These are phyloP conservation scores for Pseudotulostoma volvatum DNA, from an alignment of 495 filamentous ascomycete species.

Conservation along the genomic window DNA sequence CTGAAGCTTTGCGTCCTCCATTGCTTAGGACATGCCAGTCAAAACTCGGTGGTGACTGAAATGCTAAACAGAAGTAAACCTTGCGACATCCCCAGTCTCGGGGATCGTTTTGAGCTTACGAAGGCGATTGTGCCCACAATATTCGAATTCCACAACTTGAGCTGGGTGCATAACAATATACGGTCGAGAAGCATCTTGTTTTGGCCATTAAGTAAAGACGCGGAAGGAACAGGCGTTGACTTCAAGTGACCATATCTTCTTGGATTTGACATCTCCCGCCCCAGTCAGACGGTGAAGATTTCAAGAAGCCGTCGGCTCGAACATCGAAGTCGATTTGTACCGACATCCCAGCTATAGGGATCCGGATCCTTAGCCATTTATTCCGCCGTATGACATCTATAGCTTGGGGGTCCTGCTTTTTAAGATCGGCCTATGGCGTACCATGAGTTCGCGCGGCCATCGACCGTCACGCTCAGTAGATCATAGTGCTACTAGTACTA, in stretches of 20 bases:
- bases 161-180: conserved; percentile 25
- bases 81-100: conserved; percentile 9
- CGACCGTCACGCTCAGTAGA: neutral
- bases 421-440: conserved; percentile 18
- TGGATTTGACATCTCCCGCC: conserved; percentile 20
- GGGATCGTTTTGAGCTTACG: conserved; percentile 15
- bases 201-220: conserved; percentile 7
- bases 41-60: neutral
- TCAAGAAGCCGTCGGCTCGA: conserved; percentile 11
- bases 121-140: conserved; percentile 16
- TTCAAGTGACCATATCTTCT: conserved; percentile 14
- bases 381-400: conserved; percentile 18
- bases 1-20: conserved; percentile 8
- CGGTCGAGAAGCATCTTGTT: conserved; percentile 22
- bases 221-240: conserved; percentile 3
- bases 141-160: conserved; percentile 20
- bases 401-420: conserved; percentile 16
- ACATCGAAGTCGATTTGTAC: conserved; percentile 19
- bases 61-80: neutral
- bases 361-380: conserved; percentile 6
- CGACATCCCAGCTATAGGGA: conserved; percentile 17
- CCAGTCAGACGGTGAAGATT: conserved; percentile 10
- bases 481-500: too few relatives aligned
- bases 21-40: conserved; percentile 10
- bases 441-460: neutral